Evolutionary conservation across 2,329 filamentous ascomycete genomes (phyloP), one percentile per base, ranked within the genome.

Genomic region (Colletotrichum eleusines): DNA sequence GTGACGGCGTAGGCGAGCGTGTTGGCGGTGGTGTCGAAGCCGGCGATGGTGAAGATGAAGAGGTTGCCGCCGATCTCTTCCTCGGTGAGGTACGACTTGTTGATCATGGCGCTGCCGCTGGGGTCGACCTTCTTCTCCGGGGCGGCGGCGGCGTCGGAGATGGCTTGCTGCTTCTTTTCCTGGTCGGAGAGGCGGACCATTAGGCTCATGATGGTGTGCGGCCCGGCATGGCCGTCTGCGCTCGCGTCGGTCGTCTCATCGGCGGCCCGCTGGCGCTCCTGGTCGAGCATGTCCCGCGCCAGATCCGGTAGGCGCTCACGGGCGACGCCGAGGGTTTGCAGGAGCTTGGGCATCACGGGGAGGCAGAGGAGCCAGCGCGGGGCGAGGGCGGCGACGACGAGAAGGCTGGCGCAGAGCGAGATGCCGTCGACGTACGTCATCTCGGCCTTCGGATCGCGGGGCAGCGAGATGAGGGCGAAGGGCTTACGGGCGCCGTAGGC

Each of bases 21-120:
- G 62, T 85, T 85, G 2, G 85, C 84, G 0, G 85, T 86, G 0
- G 83, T 85, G 71, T 87, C 83, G 71, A 84, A 84, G 2, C 85
- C 84, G 5, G 84, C 84, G 2, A 78, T 76, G 74, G 69, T 62
- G 46, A 51, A 62, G 59, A 62, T 51, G 59, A 62, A 62, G 44
- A 62, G 59, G 59, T 85, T 86, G n/a, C 74, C 63, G 1, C 61
- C 55, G 42, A 76, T 73, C 33, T 76, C 75, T 1, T 73, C 67
- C 31, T 76, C 74, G 5, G 71, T 72, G 20, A 76, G 68, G 40
- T 66, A 66, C 58, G 62, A 26, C 8, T 69, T 69, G 20, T 58
- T 59, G 12, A n/a, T 54, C 14, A n/a, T 9, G 35, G 35, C 14
- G 40, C 23, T 9, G n/a, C 12, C 6, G 35, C 4, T 5, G 40